Percentiles rank a stretch among this genome's conserved stretches.
Conservation (phyloP, 306 rosid genomes). For the Parietaria judaica region DNA sequence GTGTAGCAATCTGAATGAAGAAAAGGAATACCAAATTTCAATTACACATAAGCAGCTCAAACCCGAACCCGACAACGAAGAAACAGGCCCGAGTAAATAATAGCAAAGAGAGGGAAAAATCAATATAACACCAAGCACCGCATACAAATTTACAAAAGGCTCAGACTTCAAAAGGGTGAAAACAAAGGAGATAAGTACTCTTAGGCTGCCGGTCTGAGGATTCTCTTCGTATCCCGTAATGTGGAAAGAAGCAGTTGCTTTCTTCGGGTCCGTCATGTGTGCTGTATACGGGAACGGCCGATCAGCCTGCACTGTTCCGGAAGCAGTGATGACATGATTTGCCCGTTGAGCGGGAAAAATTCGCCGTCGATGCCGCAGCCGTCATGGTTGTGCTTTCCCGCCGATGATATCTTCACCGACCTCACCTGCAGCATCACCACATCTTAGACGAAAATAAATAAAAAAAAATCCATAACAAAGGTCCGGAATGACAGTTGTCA, state of each 20-base stretch:
- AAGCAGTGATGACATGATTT: constrained; percentile 73
- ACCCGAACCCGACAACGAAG: constrained; percentile 12
- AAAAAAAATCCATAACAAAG: too few species aligned
- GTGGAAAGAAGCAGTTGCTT: constrained; percentile 24
- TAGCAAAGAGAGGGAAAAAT: constrained; percentile 12
- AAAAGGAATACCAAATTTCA: background rate
- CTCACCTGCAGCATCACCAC: constrained; percentile 54
- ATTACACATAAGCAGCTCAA: constrained; percentile 22
- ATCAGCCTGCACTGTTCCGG: constrained; percentile 99
- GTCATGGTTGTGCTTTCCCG: constrained; percentile 76
- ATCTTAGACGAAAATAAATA: constrained; percentile 7
- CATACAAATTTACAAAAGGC: constrained; percentile 35
- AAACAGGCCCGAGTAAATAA: constrained; percentile 8
- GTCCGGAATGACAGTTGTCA: too few species aligned
- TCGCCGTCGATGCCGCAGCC: constrained; percentile 99
- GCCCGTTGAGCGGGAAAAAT: constrained; percentile 79
- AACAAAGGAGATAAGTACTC: background rate
- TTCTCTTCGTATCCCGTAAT: constrained; percentile 11
- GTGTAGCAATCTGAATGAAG: constrained; percentile 10
- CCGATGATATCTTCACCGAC: constrained; percentile 70
- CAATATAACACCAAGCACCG: constrained; percentile 22
- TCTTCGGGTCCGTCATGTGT: constrained; percentile 30
- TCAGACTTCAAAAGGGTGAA: constrained; percentile 20
- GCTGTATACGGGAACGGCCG: constrained; percentile 51
- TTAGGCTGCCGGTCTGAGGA: too few species aligned